Evolutionary conservation across 2,329 filamentous ascomycete genomes (phyloP), one percentile per base, ranked within the genome.

Genomic region (Paramyrothecium sp.): DNA sequence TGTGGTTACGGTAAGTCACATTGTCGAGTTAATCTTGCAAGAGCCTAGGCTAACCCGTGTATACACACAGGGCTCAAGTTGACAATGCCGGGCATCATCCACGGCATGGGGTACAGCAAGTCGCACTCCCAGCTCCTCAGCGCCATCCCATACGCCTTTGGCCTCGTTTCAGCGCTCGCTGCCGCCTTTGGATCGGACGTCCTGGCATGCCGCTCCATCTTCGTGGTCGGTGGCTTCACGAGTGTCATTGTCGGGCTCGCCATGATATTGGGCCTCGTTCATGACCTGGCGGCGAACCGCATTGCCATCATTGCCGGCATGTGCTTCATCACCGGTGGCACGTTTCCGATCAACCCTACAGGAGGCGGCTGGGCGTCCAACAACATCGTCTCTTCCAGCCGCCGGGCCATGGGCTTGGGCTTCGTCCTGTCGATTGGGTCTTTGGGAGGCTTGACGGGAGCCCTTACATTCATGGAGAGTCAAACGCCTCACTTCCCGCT

Each of bases 291-390:
- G n/a, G 20, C 13, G 3, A 26, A 54, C 5, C 10, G 10, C 16
- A 22, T 30, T n/a, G 53, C 22, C 44, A 22, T 48, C 38, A 33
- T 48, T 41, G 22, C n/a, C 4, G 88, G 84, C 1, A 84, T 81
- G 0, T 90, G 89, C 70, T 75, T 91, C 0, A 87, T 83, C 1
- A 87, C 87, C 0, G 75, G 88, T 57, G 88, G 89, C 0, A 89
- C 90, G 56, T 90, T 90, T 63, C 70, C 70, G 3, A 49, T 60
- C 48, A 50, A 41, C 13, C 69, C 71, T 5, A 66, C 61, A 7
- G 63, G 58, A 12, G 68, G 65, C 41, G 62, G 67, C 7, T 73
- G 70, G 70, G 66, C 63, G 46, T 58, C 67, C 7, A 66, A 63
- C 56, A 73, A 73, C 52, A 60, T 69, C 7, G 64, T 65, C 0